Evolutionary conservation across 2,329 filamentous ascomycete species (phyloP), one percentile per base, ranked within the genome.

Genomic region (Aspergillus awamori): DNA sequence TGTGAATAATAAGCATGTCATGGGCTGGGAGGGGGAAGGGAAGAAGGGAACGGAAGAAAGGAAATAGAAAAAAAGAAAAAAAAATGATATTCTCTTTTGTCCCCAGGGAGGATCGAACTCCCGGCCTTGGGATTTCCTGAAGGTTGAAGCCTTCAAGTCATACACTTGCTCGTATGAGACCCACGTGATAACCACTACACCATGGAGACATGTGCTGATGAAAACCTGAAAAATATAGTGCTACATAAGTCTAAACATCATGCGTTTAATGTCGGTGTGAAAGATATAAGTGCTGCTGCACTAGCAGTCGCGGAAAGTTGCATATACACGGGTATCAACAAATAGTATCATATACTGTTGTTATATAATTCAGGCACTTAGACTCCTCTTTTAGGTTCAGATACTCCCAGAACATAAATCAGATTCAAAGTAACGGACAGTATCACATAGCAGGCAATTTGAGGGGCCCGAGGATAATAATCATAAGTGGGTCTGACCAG

Each of bases 151-250:
- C 47, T 17, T 30, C 26, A 51, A 30, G 47, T 51, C 47, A 51
- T 33, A 30, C 6, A 26, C n/a, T 13, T 13, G 10, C 7, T 36
- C 2, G 26, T 30, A 51, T 51, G 47, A 51, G 47, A 51, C 26
- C 47, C 47, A 51, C 47, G 47, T 51, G 47, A 51, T 51, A 51
- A 51, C 47, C 47, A 51, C 47, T 51, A 48, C 33, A 47, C 38
- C 26, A 58, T 57, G 30, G 47, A 51, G 47, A 51, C n/a, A 51
- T 51, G 15, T 33, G 13, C n/a, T 30, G 47, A 24, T 22, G 41
- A 4, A 5, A 8, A 1, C 20, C 5, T 45, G 41, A 20, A 4
- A 45, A 45, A 45, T 24, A 24, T 45, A 45, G 8, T 24, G 20
- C 5, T 13, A 3, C 0, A 45, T 45, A 45, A 36, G 10, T 17